A percentile compares a stretch with the other conserved stretches of the same genome.
Evolutionary conservation across 176 grass and related monocot species (phyloP).

Genomic region (Secale cereale): DNA sequence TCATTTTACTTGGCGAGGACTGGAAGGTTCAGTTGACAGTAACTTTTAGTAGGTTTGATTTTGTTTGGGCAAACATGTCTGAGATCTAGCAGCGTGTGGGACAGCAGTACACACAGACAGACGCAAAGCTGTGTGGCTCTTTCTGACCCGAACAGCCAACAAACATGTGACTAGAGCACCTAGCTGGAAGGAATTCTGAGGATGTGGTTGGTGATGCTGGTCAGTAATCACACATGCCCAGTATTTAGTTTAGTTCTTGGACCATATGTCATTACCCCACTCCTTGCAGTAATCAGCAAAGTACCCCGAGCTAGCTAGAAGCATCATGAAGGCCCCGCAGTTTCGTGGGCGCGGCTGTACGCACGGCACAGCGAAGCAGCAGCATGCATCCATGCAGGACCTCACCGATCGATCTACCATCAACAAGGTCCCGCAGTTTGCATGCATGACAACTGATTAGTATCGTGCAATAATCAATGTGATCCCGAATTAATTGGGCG

Average conservation of each 20-base stretch:
- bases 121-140: background rate
- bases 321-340: background rate
- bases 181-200: conserved; percentile 30
- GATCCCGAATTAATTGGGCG: background rate
- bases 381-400: background rate
- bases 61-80: background rate
- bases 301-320: background rate
- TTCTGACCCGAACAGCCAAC: background rate
- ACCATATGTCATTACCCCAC: background rate
- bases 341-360: background rate
- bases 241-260: background rate
- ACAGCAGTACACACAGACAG: background rate
- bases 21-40: background rate
- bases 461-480: background rate
- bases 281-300: conserved; percentile 3
- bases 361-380: background rate
- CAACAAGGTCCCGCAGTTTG: no score
- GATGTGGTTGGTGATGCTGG: background rate
- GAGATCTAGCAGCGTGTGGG: background rate
- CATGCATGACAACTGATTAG: background rate
- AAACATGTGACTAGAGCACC: background rate
- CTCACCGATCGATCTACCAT: background rate
- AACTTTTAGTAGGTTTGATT: no score
- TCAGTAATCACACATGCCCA: background rate
- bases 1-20: background rate